Base-by-base conservation (phyloP, 2,329 filamentous ascomycete species). In the Alternaria sp. region DNA sequence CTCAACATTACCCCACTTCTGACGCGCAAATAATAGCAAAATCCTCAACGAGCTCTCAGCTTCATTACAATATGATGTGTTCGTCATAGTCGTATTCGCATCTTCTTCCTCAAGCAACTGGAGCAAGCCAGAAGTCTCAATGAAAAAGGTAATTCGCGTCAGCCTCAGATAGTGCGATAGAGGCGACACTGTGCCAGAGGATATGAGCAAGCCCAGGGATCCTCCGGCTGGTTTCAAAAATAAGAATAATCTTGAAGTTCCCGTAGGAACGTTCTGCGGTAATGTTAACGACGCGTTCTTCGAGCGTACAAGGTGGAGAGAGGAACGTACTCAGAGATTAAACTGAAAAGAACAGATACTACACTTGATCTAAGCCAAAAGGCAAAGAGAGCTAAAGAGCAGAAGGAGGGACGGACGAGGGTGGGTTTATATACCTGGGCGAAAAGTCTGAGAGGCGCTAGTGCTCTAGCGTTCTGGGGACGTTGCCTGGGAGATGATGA, bases 341-440 rank as follows among this genome's bases (percentile, higher is more conserved):
- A 94, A 93, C 92, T 94, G 90, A 93, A 92, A 93, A 94, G 91
- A 94, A 94, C 91, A 93, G 90, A 92, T 93, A 93, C 91, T 69
- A 70, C 66, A 70, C 68, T 67, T 65, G 63, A 65, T 65, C 63
- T 62, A 65, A 65, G 63, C 63, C 63, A 65, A 62, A 69, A 66
- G 60, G 60, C 63, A 65, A 65, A 65, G 63, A 65, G 63, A 63
- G 63, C 63, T 65, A 56, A 57, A 4, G 63, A 63, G 14, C 5
- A 51, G 21, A 53, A 43, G 45, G 18, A 45, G 55, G 47, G 63
- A 55, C 26, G 55, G 47, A 57, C 55, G 51, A 4, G 9, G 45
- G 18, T n/a, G 18, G 14, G 20, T 30, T 56, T 59, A 55, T 63
- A 63, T 63, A 60, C 4, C 15, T 8, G 28, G 10, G 33, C 12